Conservation (phyloP, 345 rosid genomes). For the Turritis glabra region DNA sequence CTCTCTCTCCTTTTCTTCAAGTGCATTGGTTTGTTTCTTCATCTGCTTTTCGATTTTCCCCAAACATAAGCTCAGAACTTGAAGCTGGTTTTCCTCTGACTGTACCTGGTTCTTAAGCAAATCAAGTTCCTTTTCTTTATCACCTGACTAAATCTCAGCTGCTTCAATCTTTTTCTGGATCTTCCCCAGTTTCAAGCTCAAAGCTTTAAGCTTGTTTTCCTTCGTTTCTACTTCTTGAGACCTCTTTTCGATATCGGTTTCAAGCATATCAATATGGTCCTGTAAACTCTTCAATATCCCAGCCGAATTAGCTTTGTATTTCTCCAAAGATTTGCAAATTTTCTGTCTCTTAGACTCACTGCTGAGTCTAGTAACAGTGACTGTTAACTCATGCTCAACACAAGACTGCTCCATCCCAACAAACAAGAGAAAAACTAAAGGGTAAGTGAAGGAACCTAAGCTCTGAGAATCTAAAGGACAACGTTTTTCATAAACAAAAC, state of each 20-base stretch:
- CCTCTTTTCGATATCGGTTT: neutral
- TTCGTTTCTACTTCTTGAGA: neutral
- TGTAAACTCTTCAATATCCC: conserved; percentile 1
- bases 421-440: too few relatives aligned
- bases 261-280: neutral
- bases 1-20: neutral
- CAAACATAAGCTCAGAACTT: neutral
- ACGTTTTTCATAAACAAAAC: too few relatives aligned
- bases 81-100: neutral
- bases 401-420: neutral
- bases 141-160: neutral
- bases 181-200: neutral
- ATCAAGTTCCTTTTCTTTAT: conserved; percentile 6
- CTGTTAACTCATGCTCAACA: neutral
- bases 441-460: neutral
- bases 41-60: neutral
- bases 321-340: neutral
- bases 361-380: neutral
- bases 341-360: neutral
- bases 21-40: too few relatives aligned
- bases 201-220: neutral
- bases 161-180: conserved; percentile 1
- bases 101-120: neutral
- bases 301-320: neutral
- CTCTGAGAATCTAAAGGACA: too few relatives aligned